A percentile compares a stretch with the other conserved stretches of the same genome.
Conservation (phyloP, 139 green algal genomes). For the Diplosphaera chodatii region DNA sequence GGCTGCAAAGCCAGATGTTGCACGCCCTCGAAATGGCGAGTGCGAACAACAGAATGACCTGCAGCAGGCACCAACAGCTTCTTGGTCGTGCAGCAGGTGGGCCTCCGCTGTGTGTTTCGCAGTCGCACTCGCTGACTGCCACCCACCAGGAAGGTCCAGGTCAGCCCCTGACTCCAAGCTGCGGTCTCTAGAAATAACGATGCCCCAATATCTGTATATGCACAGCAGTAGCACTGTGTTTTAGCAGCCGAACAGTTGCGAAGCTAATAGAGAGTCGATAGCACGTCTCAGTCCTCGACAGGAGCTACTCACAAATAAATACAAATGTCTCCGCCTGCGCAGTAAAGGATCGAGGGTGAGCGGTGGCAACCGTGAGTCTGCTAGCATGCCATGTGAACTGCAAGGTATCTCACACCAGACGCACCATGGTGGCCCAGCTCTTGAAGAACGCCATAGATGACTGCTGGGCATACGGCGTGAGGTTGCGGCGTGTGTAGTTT, state of each 20-base stretch:
- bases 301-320: background rate
- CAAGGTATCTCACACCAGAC: background rate
- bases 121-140: too few relatives aligned
- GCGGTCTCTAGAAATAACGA: background rate
- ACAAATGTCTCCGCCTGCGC: background rate
- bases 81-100: too few relatives aligned
- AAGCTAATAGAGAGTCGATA: too few relatives aligned
- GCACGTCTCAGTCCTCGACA: too few relatives aligned
- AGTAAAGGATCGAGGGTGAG: too few relatives aligned
- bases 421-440: conserved; percentile 1
- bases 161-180: background rate
- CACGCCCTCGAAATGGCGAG: background rate
- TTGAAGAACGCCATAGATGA: conserved; percentile 44
- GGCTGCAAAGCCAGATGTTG: background rate
- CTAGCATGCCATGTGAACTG: background rate
- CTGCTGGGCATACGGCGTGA: background rate
- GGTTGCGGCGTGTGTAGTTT: background rate
- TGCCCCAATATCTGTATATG: background rate
- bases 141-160: background rate
- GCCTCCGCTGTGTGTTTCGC: too few relatives aligned
- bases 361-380: too few relatives aligned
- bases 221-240: too few relatives aligned
- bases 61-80: too few relatives aligned
- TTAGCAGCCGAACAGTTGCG: too few relatives aligned
- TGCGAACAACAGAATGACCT: background rate